Conservation (phyloP, 768 basidiomycete species). For the Boletales sp. region DNA sequence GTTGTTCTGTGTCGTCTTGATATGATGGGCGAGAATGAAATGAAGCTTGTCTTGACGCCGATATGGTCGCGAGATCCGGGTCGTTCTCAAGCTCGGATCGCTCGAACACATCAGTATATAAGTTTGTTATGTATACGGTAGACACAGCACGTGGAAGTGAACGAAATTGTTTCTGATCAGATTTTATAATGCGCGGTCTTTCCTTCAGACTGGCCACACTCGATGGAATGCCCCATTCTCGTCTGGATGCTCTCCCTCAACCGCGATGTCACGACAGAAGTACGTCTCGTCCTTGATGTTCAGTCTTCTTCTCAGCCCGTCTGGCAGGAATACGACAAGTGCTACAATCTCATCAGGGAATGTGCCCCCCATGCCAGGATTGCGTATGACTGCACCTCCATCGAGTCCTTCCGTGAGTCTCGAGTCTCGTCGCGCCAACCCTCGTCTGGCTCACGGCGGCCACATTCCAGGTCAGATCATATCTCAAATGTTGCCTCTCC, state of each 20-base stretch:
- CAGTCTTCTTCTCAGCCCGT: background rate
- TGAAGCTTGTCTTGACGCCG: no score
- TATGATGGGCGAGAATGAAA: background rate
- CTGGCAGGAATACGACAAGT: constrained; percentile 69
- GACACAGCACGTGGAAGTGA: constrained; percentile 21
- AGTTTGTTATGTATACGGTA: constrained; percentile 3
- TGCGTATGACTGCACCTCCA: constrained; percentile 50
- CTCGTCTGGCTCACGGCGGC: no score
- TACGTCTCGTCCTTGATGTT: constrained; percentile 26
- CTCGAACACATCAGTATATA: no score
- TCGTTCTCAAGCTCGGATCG: no score
- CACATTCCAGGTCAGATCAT: constrained; percentile 56
- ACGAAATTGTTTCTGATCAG: constrained; percentile 25
- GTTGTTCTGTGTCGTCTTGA: no score
- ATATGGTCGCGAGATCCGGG: no score
- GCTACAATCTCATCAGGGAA: constrained; percentile 54
- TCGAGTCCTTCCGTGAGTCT: constrained; percentile 65
- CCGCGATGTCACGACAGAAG: constrained; percentile 65
- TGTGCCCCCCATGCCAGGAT: constrained; percentile 59
- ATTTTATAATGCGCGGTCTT: constrained; percentile 23
- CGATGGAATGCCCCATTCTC: constrained; percentile 62
- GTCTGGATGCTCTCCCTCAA: constrained; percentile 82
- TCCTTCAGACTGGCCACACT: no score
- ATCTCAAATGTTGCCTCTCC: constrained; percentile 69
- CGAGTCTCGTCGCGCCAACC: no score